Conservation (phyloP, 257 asterid genomes). For the Jacaranda copaia region DNA sequence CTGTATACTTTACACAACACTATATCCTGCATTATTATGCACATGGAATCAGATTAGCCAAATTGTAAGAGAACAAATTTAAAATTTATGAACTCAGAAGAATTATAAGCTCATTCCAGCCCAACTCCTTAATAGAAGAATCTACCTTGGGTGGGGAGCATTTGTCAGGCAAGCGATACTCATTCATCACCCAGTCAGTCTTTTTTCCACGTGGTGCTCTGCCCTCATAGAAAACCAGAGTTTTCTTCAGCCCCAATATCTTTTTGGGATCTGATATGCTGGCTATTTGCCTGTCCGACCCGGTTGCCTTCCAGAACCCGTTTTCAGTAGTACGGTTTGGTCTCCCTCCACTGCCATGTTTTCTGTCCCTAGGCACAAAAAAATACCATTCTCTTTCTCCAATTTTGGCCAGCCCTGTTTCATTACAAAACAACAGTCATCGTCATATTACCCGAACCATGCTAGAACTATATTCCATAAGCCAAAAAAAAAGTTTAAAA, state of each 20-base stretch:
- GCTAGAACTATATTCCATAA: too few species aligned
- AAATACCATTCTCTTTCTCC: constrained; percentile 90
- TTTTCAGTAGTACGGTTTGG: constrained; percentile 68
- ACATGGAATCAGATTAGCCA: background rate
- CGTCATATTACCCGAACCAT: too few species aligned
- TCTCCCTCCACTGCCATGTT: constrained; percentile 76
- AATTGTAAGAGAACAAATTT: background rate
- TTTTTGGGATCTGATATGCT: constrained; percentile 54
- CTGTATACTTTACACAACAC: constrained; percentile 74
- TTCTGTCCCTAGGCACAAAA: constrained; percentile 70
- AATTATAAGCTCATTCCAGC: background rate
- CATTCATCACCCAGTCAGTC: constrained; percentile 93
- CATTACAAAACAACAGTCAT: background rate
- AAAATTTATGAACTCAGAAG: too few species aligned
- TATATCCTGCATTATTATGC: constrained; percentile 52
- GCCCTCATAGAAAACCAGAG: constrained; percentile 78
- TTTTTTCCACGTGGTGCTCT: constrained; percentile 81
- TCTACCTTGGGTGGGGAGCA: constrained; percentile 51
- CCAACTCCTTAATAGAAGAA: background rate
- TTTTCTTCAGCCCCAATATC: constrained; percentile 66
- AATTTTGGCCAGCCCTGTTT: constrained; percentile 66
- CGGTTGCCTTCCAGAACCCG: constrained; percentile 94
- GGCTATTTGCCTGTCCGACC: constrained; percentile 69
- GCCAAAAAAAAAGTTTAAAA: too few species aligned
- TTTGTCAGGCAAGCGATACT: constrained; percentile 69